Evolutionary conservation across 371 early-diverging fungal genomes (phyloP), one percentile per base, ranked within the genome.

Genomic region (Parasitella parasitica): DNA sequence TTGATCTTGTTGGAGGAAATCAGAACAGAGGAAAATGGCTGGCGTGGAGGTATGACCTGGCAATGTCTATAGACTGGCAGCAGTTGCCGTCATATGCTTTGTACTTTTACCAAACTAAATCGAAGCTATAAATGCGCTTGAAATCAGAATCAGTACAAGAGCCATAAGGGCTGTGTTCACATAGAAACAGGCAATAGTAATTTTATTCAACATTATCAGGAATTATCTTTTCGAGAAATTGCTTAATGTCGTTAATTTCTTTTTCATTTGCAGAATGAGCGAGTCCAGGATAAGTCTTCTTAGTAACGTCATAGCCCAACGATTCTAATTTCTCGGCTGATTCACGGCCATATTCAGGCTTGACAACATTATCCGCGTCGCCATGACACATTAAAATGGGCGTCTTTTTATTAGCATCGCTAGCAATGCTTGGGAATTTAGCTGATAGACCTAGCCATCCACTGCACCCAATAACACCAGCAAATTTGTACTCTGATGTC

Each of bases 341-440:
- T 66, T 82, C 73, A 57, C 82, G 51, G 18, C 95, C 97, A 78
- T 85, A 91, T 34, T 85, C 59, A 70, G 79, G 90, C 12, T 77
- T 66, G 4, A 98, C 93, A 27, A 92, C 91, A 51, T 77, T 73
- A 77, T 98, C 98, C 0, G 67, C 72, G 55, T 88, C 87, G 49
- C 98, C 98, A 64, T 98, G 97, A 30, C 88, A 91, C 84, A 94
- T 85, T 54, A 96, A 86, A 41, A 95, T 85, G 12, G 95, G 95
- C 8, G 92, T 90, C 55, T 81, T 77, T 57, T 86, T 86, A 78
- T 88, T 91, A n/a, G 86, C 80, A 28, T 89, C 86, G 1, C 87
- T 74, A 8, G 72, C 82, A 80, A 91, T 77, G 50, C 61, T 59
- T 28, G 78, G 64, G 27, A 92, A 65, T 65, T 88, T 87, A 15